Evolutionary conservation across 2,329 filamentous ascomycete species (phyloP).

Genomic region (Aureobasidium pullulans): DNA sequence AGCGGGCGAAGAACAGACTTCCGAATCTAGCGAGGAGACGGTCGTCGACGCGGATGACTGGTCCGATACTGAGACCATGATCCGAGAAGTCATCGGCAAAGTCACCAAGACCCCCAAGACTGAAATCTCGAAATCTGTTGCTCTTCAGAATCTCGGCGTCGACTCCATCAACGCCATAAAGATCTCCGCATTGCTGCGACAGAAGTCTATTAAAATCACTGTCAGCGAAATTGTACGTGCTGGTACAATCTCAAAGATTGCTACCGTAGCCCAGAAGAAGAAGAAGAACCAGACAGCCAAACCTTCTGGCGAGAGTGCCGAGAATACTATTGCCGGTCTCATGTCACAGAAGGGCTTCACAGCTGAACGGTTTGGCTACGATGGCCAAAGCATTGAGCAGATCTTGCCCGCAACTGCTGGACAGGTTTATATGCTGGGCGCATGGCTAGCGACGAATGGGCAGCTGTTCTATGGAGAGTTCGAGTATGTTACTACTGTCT

Average conservation of each 20-base stretch:
- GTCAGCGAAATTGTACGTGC: slow-evolving; percentile 66
- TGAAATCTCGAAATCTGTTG: slow-evolving; percentile 54
- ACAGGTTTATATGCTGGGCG: slow-evolving; percentile 72
- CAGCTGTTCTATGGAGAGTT: slow-evolving; percentile 69
- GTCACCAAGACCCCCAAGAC: slow-evolving; percentile 54
- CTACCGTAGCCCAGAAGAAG: slow-evolving; percentile 27
- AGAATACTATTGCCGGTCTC: slow-evolving; percentile 13
- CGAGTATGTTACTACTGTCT: slow-evolving; percentile 45
- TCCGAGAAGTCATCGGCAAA: slow-evolving; percentile 41
- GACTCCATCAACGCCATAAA: slow-evolving; percentile 93
- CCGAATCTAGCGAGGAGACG: not conserved
- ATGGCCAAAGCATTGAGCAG: slow-evolving; percentile 42
- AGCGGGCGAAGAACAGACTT: not conserved
- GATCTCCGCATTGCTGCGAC: slow-evolving; percentile 62
- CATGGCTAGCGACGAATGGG: slow-evolving; percentile 63
- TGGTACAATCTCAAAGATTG: slow-evolving; percentile 59
- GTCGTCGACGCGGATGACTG: slow-evolving; percentile 18
- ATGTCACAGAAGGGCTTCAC: slow-evolving; percentile 14
- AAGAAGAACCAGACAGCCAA: not conserved
- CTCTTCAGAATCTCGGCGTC: slow-evolving; percentile 75
- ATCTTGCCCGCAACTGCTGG: slow-evolving; percentile 66
- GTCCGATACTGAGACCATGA: slow-evolving; percentile 30
- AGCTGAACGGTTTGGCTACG: slow-evolving; percentile 29
- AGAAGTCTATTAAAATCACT: slow-evolving; percentile 52
- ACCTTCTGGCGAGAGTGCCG: not conserved